Evolutionary conservation across 805 yeast species (phyloP).

Genomic region (Kregervanrija pseudodelftensis): DNA sequence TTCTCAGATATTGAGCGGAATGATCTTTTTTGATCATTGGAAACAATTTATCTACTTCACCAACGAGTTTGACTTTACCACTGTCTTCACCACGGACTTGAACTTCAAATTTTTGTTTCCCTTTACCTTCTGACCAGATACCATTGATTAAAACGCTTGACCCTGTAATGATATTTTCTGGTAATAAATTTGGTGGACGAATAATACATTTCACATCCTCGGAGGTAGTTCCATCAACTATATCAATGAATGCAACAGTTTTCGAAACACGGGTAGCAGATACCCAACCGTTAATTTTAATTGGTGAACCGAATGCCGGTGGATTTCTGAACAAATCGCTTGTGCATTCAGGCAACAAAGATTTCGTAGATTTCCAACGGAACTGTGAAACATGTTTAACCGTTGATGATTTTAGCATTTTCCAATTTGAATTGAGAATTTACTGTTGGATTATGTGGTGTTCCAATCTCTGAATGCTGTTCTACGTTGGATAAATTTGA

Average conservation of each 20-base stretch:
- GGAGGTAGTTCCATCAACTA: constrained; percentile 69
- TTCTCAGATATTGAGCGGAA: constrained; percentile 57
- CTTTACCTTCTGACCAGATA: constrained; percentile 36
- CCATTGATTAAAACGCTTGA: constrained; percentile 25
- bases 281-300: constrained; percentile 66
- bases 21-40: constrained; percentile 83
- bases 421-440: no score
- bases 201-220: constrained; percentile 50
- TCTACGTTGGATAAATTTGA: no score
- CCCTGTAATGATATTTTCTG: constrained; percentile 32
- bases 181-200: constrained; percentile 29
- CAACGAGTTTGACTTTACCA: constrained; percentile 40
- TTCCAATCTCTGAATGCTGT: no score
- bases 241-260: constrained; percentile 70
- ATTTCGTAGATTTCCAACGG: neutral
- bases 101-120: constrained; percentile 49
- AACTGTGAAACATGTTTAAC: no score
- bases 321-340: constrained; percentile 27
- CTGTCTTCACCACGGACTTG: constrained; percentile 28
- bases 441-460: no score
- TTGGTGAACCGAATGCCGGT: constrained; percentile 28
- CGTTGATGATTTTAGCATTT: no score
- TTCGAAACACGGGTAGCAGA: constrained; percentile 66
- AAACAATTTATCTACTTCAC: constrained; percentile 54
- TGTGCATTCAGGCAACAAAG: constrained; percentile 19